Evolutionary conservation across 73 alveolate species (phyloP).

Genomic region (Paraurostyla sp.): DNA sequence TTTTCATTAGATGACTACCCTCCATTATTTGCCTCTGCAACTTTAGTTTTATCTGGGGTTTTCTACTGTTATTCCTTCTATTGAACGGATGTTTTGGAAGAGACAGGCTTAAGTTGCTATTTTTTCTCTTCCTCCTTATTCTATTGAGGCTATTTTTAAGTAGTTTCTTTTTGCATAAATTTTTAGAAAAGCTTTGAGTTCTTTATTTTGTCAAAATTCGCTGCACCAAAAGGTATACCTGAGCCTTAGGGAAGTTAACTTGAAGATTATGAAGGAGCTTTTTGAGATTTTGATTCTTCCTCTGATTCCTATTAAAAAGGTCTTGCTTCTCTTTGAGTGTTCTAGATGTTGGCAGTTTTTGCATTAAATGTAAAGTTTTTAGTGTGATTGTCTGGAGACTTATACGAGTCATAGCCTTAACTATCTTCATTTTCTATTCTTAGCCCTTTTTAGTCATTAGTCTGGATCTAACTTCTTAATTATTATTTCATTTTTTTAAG

Average conservation of each 20-base stretch:
- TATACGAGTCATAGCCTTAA: constrained; percentile 2
- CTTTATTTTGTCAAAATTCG: constrained; percentile 44
- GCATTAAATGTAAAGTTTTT: constrained; percentile 14
- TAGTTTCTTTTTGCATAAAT: constrained; percentile 35
- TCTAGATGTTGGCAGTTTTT: background rate
- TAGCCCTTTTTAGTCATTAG: background rate
- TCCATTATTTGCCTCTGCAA: too few relatives aligned
- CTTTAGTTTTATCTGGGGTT: too few relatives aligned
- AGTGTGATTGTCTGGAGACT: constrained; percentile 23
- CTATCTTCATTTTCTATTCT: constrained; percentile 9
- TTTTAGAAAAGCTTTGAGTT: constrained; percentile 34
- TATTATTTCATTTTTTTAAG: constrained; percentile 21
- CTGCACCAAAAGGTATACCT: background rate
- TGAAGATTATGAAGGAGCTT: too few relatives aligned
- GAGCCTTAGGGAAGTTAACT: too few relatives aligned
- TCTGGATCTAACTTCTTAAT: background rate
- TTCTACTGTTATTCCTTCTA: too few relatives aligned
- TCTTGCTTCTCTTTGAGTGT: background rate
- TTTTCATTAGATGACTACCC: too few relatives aligned
- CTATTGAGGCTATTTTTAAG: background rate
- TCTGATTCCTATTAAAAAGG: background rate
- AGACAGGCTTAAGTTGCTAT: background rate
- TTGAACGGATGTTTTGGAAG: background rate
- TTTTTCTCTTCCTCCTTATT: background rate
- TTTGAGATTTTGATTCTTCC: background rate